Conservation (phyloP, 768 basidiomycete genomes). For the Strobilomyces dryophilus region DNA sequence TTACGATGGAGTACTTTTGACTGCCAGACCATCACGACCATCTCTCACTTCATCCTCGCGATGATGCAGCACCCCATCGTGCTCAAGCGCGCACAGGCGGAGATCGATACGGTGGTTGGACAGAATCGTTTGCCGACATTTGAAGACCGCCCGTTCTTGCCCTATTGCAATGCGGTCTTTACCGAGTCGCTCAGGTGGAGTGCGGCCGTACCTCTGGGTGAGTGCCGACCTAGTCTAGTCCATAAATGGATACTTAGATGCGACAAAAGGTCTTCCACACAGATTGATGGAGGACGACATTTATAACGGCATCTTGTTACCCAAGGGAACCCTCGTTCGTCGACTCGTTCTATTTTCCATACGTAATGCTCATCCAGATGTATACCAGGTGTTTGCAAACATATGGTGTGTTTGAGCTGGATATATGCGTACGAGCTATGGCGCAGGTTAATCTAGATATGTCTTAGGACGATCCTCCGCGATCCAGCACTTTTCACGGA, state of each 20-base stretch:
- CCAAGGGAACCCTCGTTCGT: constrained; percentile 57
- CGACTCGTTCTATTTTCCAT: neutral
- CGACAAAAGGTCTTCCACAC: constrained; percentile 54
- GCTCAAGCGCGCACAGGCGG: constrained; percentile 55
- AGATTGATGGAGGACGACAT: constrained; percentile 62
- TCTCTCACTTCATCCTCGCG: constrained; percentile 60
- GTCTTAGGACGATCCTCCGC: constrained; percentile 41
- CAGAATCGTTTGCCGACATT: constrained; percentile 53
- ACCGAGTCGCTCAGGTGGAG: constrained; percentile 56
- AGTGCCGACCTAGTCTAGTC: constrained; percentile 9
- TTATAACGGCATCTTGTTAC: constrained; percentile 55
- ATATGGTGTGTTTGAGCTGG: constrained; percentile 43
- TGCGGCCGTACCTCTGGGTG: constrained; percentile 55
- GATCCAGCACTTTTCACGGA: constrained; percentile 49
- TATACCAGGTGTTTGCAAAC: constrained; percentile 48
- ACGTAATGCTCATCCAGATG: constrained; percentile 3
- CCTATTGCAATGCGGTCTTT: constrained; percentile 56
- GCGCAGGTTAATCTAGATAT: too few relatives aligned
- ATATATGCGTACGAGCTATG: neutral
- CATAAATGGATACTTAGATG: neutral
- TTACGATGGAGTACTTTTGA: constrained; percentile 15
- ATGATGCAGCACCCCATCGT: constrained; percentile 60
- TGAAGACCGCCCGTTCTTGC: constrained; percentile 50
- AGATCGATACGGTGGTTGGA: constrained; percentile 52
- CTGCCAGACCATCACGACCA: constrained; percentile 43